Evolutionary conservation across 2,329 filamentous ascomycete genomes (phyloP), one percentile per base, ranked within the genome.

Genomic region (Pochonia chlamydosporia): DNA sequence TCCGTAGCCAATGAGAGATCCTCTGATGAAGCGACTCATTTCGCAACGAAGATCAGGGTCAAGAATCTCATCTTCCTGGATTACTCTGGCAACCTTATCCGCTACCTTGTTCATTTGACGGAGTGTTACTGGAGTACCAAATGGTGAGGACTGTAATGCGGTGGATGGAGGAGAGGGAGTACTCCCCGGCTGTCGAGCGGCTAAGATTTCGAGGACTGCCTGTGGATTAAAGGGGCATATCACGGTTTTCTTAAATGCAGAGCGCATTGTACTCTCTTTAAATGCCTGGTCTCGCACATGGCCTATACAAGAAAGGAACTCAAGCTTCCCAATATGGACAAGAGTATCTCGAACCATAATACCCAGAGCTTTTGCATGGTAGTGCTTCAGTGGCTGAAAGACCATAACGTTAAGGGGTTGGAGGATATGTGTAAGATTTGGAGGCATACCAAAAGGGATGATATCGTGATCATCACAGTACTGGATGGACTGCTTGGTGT

Each of bases 401-500:
- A 49, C 47, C 35, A 48, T 37, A 14, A 47, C 25, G 23, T 41
- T 18, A 18, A 47, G 36, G 10, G 37, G 44, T 40, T 47, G 44
- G n/a, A 47, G 44, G 16, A 42, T 21, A 47, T 41, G 37, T 31
- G 37, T 47, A 40, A 42, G 44, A 24, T 47, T 6, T 23, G 28
- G 39, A 9, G 28, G 28, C 28, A 31, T 31, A 31, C 8, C 28
- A 14, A 31, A 31, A 14, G 21, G 28, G 43, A 67, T 62, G 53
- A 72, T 68, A 40, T 67, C 63, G 43, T 67, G 51, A 14, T 61
- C 43, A 42, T 56, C 57, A 50, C 53, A 71, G 50, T 59, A 63
- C 25, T 60, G 35, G 36, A 68, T 44, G 48, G 71, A 70, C 48
- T 64, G 50, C 21, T 53, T 46, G 3, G 56, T 63, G 35, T 62